A percentile compares a stretch with the other conserved stretches of the same genome.
phyloP scores from a whole-genome alignment of 352 stramenopile species.

The Pythium sp. region DNA sequence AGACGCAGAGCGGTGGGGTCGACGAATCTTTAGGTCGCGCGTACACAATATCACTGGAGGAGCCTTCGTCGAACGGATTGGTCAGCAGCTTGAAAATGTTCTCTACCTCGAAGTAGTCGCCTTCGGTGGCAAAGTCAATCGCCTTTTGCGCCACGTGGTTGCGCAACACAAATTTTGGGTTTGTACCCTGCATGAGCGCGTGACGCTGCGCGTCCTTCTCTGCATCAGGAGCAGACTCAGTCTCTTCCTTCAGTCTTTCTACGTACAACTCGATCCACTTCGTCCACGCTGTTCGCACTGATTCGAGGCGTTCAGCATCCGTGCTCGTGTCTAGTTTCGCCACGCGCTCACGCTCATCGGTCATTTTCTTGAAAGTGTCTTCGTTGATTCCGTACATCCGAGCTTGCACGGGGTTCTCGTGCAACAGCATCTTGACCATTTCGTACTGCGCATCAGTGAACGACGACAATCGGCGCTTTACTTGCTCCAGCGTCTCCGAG shows the following conservation, averaged over 20 bases:
- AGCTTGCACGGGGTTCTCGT: conserved; percentile 59
- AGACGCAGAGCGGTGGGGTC: conserved; percentile 62
- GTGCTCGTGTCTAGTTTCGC: conserved; percentile 41
- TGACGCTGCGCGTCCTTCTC: conserved; percentile 36
- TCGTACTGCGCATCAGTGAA: conserved; percentile 76
- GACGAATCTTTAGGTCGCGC: conserved; percentile 50
- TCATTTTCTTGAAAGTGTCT: conserved; percentile 54
- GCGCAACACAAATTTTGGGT: conserved; percentile 83
- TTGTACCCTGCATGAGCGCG: conserved; percentile 55
- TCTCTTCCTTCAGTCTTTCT: conserved; percentile 41
- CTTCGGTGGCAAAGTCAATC: conserved; percentile 75
- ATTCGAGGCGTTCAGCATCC: conserved; percentile 40
- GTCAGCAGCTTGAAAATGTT: conserved; percentile 73
- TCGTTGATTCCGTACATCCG: conserved; percentile 75
- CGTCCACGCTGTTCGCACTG: conserved; percentile 46
- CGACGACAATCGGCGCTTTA: conserved; percentile 53
- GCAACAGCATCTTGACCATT: conserved; percentile 58
- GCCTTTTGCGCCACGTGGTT: conserved; percentile 89
- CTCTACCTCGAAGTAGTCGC: conserved; percentile 61
- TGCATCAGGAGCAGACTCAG: conserved; percentile 27
- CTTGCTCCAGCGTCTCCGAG: conserved; percentile 67
- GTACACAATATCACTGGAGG: conserved; percentile 40
- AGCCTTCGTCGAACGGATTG: conserved; percentile 61
- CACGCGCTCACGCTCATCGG: conserved; percentile 39
- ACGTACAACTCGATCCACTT: conserved; percentile 62